Conservation (phyloP, 1,284 basidiomycete genomes). For the Leccinum griseonigrum region DNA sequence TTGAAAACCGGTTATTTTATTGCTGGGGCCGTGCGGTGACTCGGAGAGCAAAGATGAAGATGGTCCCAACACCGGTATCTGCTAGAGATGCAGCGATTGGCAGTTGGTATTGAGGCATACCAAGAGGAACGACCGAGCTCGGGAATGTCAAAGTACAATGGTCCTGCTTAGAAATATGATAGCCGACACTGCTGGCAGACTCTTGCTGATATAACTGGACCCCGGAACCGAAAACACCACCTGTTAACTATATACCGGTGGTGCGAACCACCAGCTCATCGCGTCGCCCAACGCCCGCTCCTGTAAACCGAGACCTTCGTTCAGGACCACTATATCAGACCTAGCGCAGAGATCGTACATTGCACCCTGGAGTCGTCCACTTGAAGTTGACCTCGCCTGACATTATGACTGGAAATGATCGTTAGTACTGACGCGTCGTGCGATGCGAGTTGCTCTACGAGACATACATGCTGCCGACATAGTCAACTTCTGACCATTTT, state of each 20-base stretch:
- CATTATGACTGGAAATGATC: slow-evolving; percentile 40
- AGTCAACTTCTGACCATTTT: slow-evolving; percentile 54
- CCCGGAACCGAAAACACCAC: slow-evolving; percentile 20
- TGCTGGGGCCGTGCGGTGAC: slow-evolving; percentile 36
- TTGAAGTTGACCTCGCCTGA: slow-evolving; percentile 12
- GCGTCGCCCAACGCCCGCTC: neutral
- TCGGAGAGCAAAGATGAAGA: slow-evolving; percentile 38
- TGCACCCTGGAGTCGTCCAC: slow-evolving; percentile 41
- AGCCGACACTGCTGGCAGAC: neutral
- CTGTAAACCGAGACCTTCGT: neutral
- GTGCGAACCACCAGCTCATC: neutral
- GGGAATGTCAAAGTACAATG: neutral
- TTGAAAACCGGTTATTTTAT: slow-evolving; percentile 57
- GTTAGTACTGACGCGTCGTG: neutral
- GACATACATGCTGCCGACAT: slow-evolving; percentile 51
- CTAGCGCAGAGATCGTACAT: slow-evolving; percentile 41
- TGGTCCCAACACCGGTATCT: slow-evolving; percentile 45
- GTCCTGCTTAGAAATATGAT: neutral
- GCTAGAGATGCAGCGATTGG: slow-evolving; percentile 50
- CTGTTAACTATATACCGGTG: neutral
- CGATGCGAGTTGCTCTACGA: neutral
- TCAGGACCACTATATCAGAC: too few species aligned
- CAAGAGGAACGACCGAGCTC: neutral
- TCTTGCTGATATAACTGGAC: slow-evolving; percentile 11
- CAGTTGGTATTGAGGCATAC: slow-evolving; percentile 63